Evolutionary conservation across 768 basidiomycete species (phyloP).

Genomic region (Mycena rosella): DNA sequence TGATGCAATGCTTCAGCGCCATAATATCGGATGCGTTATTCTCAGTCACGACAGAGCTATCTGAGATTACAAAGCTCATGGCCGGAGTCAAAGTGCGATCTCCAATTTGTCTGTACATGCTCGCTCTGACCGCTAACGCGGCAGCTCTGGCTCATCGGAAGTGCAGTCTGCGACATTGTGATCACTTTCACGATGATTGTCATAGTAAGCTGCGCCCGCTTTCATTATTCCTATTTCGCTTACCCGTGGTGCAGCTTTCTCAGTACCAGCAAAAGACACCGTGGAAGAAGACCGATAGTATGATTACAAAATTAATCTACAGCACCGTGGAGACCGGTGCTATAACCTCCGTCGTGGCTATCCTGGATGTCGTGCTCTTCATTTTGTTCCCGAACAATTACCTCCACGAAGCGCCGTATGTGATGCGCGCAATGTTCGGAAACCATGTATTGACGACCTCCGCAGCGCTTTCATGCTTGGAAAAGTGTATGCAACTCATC

Average conservation of each 20-base stretch:
- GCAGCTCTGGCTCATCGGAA: conserved; percentile 34
- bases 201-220: neutral
- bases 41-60: neutral
- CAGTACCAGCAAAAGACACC: neutral
- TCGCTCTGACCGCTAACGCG: too few relatives aligned
- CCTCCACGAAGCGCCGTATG: conserved; percentile 19
- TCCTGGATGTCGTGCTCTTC: conserved; percentile 21
- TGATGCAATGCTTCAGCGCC: conserved; percentile 15
- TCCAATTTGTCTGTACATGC: too few relatives aligned
- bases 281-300: conserved; percentile 8
- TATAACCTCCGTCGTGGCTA: conserved; percentile 20
- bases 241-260: neutral
- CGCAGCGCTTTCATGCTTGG: conserved; percentile 17
- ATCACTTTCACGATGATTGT: conserved; percentile 22
- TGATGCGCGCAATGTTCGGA: neutral
- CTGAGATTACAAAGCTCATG: neutral
- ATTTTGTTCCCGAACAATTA: conserved; percentile 9
- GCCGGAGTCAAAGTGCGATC: conserved; percentile 22
- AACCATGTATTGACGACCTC: neutral
- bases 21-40: conserved; percentile 13
- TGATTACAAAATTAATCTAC: conserved; percentile 25
- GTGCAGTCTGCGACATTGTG: conserved; percentile 23
- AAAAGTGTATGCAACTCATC: conserved; percentile 5
- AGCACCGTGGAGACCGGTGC: conserved; percentile 27
- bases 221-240: neutral